A percentile compares a stretch with the other conserved stretches of the same genome.
These are phyloP conservation scores for Pseudopyrenochaeta lycopersici DNA, from an alignment of 2,329 filamentous ascomycete genomes.

Conservation along the genomic window DNA sequence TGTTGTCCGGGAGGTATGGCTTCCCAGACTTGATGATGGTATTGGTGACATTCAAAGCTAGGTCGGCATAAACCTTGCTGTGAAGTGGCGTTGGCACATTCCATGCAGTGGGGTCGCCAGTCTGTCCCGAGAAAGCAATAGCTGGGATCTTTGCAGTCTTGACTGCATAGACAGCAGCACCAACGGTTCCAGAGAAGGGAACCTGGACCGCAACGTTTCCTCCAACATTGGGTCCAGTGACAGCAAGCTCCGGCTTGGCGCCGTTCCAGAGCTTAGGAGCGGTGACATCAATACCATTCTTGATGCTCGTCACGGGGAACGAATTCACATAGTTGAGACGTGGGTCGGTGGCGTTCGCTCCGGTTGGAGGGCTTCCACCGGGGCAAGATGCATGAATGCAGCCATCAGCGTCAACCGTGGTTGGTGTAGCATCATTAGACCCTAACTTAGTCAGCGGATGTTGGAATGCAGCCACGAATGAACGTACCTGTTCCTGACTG, in stretches of 20 bases:
- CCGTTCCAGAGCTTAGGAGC: slow-evolving; percentile 64
- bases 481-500: slow-evolving; percentile 67
- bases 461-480: background rate
- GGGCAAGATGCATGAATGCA: slow-evolving; percentile 72
- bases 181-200: slow-evolving; percentile 73
- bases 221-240: slow-evolving; percentile 71
- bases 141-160: slow-evolving; percentile 65
- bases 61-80: slow-evolving; percentile 69
- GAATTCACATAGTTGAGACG: slow-evolving; percentile 78
- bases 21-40: slow-evolving; percentile 64
- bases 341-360: slow-evolving; percentile 64
- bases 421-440: slow-evolving; percentile 61
- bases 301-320: slow-evolving; percentile 70
- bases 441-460: slow-evolving; percentile 51
- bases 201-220: slow-evolving; percentile 66
- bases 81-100: slow-evolving; percentile 60
- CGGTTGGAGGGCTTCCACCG: slow-evolving; percentile 63
- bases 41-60: slow-evolving; percentile 67
- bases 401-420: slow-evolving; percentile 53
- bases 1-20: slow-evolving; percentile 69
- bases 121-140: slow-evolving; percentile 72
- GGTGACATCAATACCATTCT: slow-evolving; percentile 68
- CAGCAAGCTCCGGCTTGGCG: slow-evolving; percentile 66
- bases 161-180: slow-evolving; percentile 68
- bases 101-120: slow-evolving; percentile 62